Conservation (phyloP, 1,139 yeast species). For the Schizosaccharomyces versatilis region DNA sequence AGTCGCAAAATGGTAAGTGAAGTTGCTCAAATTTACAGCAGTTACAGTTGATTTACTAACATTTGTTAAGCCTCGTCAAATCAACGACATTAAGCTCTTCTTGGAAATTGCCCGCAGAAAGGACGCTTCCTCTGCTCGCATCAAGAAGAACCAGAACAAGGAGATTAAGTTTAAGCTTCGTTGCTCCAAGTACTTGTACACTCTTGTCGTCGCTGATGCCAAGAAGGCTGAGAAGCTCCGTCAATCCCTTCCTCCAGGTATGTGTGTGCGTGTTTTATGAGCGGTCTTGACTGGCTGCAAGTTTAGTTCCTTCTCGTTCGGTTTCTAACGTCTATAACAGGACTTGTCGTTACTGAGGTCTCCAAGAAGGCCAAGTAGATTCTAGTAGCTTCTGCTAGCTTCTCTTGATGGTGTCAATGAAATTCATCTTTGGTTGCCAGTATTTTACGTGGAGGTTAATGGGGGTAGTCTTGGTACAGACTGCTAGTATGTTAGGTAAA, state of each 20-base stretch:
- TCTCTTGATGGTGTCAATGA: no score
- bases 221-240: conserved; percentile 95
- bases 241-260: conserved; percentile 80
- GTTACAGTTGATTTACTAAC: background rate
- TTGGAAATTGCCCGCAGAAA: conserved; percentile 88
- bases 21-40: background rate
- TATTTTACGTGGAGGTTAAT: no score
- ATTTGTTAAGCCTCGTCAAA: conserved; percentile 9
- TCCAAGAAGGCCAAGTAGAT: background rate
- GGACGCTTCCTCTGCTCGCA: conserved; percentile 87
- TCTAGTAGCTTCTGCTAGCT: no score
- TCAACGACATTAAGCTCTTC: conserved; percentile 80
- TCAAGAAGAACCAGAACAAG: conserved; percentile 52
- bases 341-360: background rate
- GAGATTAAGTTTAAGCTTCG: conserved; percentile 98
- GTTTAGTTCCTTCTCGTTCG: background rate
- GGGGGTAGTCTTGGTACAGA: no score
- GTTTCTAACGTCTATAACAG: background rate
- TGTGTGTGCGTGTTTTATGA: background rate
- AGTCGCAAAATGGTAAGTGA: conserved; percentile 1
- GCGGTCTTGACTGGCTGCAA: background rate
- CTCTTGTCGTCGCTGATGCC: conserved; percentile 86
- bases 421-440: no score
- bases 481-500: no score
- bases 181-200: conserved; percentile 86